Conservation (phyloP, 768 basidiomycete genomes). For the Termitomyces sp. region DNA sequence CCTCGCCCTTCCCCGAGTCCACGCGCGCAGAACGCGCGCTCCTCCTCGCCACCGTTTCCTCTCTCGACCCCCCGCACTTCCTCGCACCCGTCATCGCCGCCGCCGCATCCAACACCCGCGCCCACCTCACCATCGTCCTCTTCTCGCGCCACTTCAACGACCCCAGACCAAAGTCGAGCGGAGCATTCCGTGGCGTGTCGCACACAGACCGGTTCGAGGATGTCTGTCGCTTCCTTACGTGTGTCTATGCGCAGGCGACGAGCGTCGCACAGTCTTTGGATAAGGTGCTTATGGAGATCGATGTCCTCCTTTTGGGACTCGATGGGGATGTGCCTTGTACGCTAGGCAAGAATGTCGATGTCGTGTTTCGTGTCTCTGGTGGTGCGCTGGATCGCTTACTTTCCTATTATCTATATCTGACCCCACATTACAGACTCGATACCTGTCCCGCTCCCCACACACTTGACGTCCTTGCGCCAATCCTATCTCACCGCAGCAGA, state of each 20-base stretch:
- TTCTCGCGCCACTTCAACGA: conserved; percentile 58
- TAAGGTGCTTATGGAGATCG: conserved; percentile 72
- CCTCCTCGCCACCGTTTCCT: conserved; percentile 52
- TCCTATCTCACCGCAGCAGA: conserved; percentile 30
- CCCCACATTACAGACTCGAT: conserved; percentile 30
- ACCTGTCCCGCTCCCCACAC: conserved; percentile 37
- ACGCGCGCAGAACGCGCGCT: conserved; percentile 29
- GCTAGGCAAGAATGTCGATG: conserved; percentile 38
- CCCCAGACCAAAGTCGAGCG: conserved; percentile 17
- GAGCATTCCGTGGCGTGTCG: conserved; percentile 21
- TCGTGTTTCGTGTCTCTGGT: conserved; percentile 47
- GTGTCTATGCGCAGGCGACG: conserved; percentile 84
- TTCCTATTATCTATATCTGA: not conserved
- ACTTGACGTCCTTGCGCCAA: conserved; percentile 34
- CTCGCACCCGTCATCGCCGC: conserved; percentile 50
- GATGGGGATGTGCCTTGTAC: conserved; percentile 40
- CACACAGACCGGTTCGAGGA: conserved; percentile 54
- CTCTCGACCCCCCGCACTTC: conserved; percentile 48
- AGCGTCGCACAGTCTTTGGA: conserved; percentile 63
- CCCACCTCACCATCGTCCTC: conserved; percentile 59
- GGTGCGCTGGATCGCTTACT: conserved; percentile 23
- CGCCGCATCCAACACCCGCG: conserved; percentile 43
- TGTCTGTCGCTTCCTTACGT: conserved; percentile 75
- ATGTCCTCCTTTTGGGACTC: conserved; percentile 67
- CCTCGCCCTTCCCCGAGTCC: conserved; percentile 20